Evolutionary conservation across 1,139 yeast species (phyloP), one percentile per base, ranked within the genome.

Genomic region (Hansenula sp.): DNA sequence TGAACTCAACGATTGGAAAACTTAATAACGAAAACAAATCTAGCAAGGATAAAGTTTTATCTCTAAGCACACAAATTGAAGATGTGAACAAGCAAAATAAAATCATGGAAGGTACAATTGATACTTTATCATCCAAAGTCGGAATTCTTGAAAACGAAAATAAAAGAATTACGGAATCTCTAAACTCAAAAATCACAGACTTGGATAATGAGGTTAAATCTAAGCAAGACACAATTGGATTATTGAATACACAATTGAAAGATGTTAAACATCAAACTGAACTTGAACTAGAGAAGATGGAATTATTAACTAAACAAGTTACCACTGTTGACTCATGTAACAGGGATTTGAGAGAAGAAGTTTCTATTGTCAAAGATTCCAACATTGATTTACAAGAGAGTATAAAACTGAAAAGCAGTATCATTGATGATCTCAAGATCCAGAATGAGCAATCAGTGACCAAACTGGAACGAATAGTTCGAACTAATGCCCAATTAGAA

Each of bases 1-100:
- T 12, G 31, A 28, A 28, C 5, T 28, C 31, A n/a, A 28, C 15
- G 11, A 28, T 28, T 28, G 42, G 44, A 30, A 44, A 38, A 21
- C 42, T 18, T 40, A 36, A 19, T 28, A 30, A 16, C n/a, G 39
- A 24, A 33, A 28, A 31, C 42, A 24, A 28, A 11, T 7, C 31
- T 12, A 12, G 11, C 11, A 28, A 28, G 11, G 31, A 28, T 11
- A 28, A 6, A 5, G 11, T 12, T 12, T 6, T 5, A n/a, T 28
- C 31, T 28, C 9, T 21, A 9, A 21, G 9, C 5, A 21, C 5
- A 21, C 25, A 21, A 21, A 9, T 21, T 5, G 25, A 21, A 21
- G 25, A 21, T 21, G 8, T 21, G 25, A 21, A 21, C 5, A 21
- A 21, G 5, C 25, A 21, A 21, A 21, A 21, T 21, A 9, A 21